Percentiles rank a stretch among this genome's conserved stretches.
phyloP scores from a whole-genome alignment of 2,329 filamentous ascomycete genomes.

The Colletotrichum costaricense region DNA sequence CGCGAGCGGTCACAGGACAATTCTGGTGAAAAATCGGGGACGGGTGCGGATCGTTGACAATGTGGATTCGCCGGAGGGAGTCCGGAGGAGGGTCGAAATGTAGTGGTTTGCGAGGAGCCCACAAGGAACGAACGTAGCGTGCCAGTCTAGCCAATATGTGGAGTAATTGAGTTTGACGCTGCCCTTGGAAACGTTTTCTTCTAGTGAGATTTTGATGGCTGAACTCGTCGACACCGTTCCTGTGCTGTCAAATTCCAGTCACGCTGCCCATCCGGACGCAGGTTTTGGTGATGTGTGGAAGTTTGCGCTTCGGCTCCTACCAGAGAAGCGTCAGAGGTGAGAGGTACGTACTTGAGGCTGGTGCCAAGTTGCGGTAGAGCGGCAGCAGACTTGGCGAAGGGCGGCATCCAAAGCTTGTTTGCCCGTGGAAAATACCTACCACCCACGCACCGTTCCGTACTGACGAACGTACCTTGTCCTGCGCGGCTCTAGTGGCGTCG shows the following conservation, averaged over 20 bases:
- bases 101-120: background rate
- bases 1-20: background rate
- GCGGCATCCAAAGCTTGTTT: slow-evolving; percentile 30
- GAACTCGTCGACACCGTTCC: background rate
- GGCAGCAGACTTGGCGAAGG: slow-evolving; percentile 26
- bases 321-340: background rate
- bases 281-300: background rate
- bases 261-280: background rate
- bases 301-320: background rate
- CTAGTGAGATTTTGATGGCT: background rate
- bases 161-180: background rate
- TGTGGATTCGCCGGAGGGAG: slow-evolving; percentile 21
- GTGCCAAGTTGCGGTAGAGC: slow-evolving; percentile 31
- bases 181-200: background rate
- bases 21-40: background rate
- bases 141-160: background rate
- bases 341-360: background rate
- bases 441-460: background rate
- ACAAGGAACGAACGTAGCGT: background rate
- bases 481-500: slow-evolving; percentile 7
- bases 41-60: background rate
- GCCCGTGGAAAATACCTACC: background rate
- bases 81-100: slow-evolving; percentile 21
- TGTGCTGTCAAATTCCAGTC: background rate
- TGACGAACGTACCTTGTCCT: no score